phyloP scores from a whole-genome alignment of 2,329 filamentous ascomycete genomes.

The Penicillium expansum region DNA sequence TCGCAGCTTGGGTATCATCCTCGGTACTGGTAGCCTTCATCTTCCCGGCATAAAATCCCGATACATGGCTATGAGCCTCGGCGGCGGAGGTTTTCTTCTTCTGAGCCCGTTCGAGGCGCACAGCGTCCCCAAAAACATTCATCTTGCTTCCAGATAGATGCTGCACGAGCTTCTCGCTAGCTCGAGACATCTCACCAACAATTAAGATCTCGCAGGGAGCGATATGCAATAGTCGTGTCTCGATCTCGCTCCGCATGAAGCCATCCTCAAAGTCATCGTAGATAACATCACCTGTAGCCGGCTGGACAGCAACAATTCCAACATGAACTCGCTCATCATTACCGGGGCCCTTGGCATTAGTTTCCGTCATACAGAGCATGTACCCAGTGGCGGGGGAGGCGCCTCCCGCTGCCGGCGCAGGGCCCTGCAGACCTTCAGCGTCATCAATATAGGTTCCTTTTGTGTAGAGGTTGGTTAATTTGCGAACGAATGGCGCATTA shows the following conservation, averaged over 20 bases:
- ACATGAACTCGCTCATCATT: slow-evolving; percentile 93
- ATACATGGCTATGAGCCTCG: slow-evolving; percentile 83
- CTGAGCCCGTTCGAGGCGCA: slow-evolving; percentile 75
- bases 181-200: slow-evolving; percentile 83
- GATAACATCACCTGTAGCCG: slow-evolving; percentile 90
- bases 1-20: slow-evolving; percentile 57
- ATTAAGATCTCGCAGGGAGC: slow-evolving; percentile 93
- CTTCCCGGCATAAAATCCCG: slow-evolving; percentile 87
- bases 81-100: slow-evolving; percentile 78
- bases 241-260: slow-evolving; percentile 95
- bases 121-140: slow-evolving; percentile 88
- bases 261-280: slow-evolving; percentile 96
- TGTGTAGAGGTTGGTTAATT: slow-evolving; percentile 94
- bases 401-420: slow-evolving; percentile 56
- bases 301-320: slow-evolving; percentile 89
- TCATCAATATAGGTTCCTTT: slow-evolving; percentile 98
- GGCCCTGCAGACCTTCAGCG: slow-evolving; percentile 69
- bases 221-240: slow-evolving; percentile 92
- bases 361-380: slow-evolving; percentile 86
- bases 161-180: slow-evolving; percentile 86
- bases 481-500: slow-evolving; percentile 85
- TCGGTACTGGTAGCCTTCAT: slow-evolving; percentile 60
- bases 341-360: slow-evolving; percentile 71
- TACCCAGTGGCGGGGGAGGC: slow-evolving; percentile 70
- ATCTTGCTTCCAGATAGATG: slow-evolving; percentile 86